A percentile compares a stretch with the other conserved stretches of the same genome.
Evolutionary conservation across 768 basidiomycete genomes (phyloP).

Genomic region (Tulasnella sp.): DNA sequence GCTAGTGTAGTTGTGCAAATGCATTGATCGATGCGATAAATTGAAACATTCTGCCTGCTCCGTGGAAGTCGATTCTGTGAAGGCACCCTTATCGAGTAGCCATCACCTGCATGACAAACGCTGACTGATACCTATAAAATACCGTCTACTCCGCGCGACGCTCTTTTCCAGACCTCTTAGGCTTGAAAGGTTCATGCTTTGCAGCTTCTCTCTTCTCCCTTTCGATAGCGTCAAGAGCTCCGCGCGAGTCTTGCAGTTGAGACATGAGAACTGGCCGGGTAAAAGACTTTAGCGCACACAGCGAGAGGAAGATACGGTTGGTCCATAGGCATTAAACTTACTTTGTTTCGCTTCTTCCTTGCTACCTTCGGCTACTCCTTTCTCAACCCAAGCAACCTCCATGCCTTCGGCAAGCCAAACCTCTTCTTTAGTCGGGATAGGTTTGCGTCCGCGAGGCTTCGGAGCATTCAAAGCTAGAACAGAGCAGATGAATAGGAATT

Average conservation of each 20-base stretch:
- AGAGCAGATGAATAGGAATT: neutral
- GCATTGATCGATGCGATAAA: too few relatives aligned
- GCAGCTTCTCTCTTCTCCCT: neutral
- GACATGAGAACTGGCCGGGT: neutral
- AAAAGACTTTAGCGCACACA: neutral
- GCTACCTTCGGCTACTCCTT: neutral
- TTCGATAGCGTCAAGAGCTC: neutral
- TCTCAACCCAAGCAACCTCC: neutral
- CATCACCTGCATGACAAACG: too few relatives aligned
- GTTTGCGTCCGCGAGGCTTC: neutral
- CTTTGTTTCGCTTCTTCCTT: neutral
- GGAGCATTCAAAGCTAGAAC: neutral
- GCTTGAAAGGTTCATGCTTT: neutral
- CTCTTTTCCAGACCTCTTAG: neutral
- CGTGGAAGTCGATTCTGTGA: too few relatives aligned
- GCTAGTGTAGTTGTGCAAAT: too few relatives aligned
- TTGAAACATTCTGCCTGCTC: too few relatives aligned
- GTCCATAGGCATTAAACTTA: neutral
- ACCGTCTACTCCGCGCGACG: neutral
- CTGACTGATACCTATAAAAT: too few relatives aligned
- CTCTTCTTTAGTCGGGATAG: neutral
- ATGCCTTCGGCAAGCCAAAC: neutral
- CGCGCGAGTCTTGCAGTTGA: neutral
- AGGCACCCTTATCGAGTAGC: too few relatives aligned
- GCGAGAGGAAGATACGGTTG: neutral